phyloP scores from a whole-genome alignment of 768 basidiomycete genomes.

The Lentinula raphanica region DNA sequence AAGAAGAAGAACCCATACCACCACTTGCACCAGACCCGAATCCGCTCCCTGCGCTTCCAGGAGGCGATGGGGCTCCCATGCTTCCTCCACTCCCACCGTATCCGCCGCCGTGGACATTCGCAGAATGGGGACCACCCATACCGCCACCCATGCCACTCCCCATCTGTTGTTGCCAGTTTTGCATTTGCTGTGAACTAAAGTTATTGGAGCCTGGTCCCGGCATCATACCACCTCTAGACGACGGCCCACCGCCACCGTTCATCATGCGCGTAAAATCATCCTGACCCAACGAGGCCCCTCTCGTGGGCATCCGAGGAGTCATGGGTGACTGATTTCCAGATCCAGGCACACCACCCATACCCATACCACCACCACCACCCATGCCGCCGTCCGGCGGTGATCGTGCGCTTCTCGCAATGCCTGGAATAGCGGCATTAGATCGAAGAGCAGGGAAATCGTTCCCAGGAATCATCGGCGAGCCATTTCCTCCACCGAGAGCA shows the following conservation, averaged over 20 bases:
- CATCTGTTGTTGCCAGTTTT: conserved; percentile 31
- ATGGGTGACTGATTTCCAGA: conserved; percentile 32
- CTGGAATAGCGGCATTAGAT: conserved; percentile 60
- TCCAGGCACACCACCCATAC: conserved; percentile 18
- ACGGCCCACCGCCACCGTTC: conserved; percentile 28
- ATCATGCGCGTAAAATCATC: conserved; percentile 55
- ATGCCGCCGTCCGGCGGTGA: conserved; percentile 57
- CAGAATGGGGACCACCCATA: conserved; percentile 4
- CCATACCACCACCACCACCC: conserved; percentile 4
- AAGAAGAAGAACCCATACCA: conserved; percentile 15
- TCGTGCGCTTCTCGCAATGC: conserved; percentile 68
- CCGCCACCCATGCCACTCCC: conserved; percentile 13
- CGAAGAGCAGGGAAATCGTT: conserved; percentile 45
- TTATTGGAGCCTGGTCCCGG: conserved; percentile 21
- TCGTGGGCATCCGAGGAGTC: conserved; percentile 39
- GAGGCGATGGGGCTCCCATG: conserved; percentile 33
- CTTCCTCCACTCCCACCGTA: neutral
- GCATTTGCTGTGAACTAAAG: conserved; percentile 28
- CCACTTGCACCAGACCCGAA: conserved; percentile 11
- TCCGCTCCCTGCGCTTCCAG: conserved; percentile 29
- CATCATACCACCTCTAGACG: conserved; percentile 13
- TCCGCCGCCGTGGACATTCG: conserved; percentile 1
- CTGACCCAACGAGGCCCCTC: conserved; percentile 35
- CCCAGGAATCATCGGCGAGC: conserved; percentile 40
- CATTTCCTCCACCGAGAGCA: conserved; percentile 22